phyloP scores from a whole-genome alignment of 2,329 filamentous ascomycete genomes.

The Amylocarpus encephaloides region DNA sequence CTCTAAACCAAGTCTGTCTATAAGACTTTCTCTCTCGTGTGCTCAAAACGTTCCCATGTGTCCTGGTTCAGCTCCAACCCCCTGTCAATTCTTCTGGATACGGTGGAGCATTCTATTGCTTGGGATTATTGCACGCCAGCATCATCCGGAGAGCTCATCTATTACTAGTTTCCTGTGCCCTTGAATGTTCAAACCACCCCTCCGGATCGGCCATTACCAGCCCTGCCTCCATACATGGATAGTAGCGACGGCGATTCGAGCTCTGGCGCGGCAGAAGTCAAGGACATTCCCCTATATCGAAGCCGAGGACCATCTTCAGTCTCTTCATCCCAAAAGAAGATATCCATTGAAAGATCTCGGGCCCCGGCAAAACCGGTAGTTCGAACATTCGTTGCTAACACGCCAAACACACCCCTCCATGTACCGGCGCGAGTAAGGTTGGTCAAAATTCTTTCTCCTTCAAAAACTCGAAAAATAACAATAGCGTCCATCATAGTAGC shows the following conservation, averaged over 20 bases:
- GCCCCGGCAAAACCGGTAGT: not conserved
- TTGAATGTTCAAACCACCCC: constrained; percentile 8
- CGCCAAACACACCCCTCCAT: not conserved
- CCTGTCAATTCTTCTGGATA: not conserved
- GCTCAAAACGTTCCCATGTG: not conserved
- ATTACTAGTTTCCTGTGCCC: constrained; percentile 17
- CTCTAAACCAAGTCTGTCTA: constrained; percentile 2
- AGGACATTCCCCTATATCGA: constrained; percentile 22
- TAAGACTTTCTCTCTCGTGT: not conserved
- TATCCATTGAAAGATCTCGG: not conserved
- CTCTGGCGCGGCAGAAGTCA: constrained; percentile 19
- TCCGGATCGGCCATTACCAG: constrained; percentile 12
- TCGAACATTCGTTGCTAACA: constrained; percentile 1
- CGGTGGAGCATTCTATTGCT: not conserved
- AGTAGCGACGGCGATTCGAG: constrained; percentile 14
- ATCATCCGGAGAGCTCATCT: constrained; percentile 6
- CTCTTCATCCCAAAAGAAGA: not conserved
- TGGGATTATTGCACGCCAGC: not conserved
- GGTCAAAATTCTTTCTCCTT: not conserved
- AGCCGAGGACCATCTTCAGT: not conserved
- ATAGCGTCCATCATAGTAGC: not conserved
- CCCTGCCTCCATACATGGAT: constrained; percentile 12
- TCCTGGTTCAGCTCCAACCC: not conserved
- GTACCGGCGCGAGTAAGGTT: constrained; percentile 6
- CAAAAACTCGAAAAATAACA: not conserved